Evolutionary conservation across 305 asterid genomes (phyloP).

Genomic region (Fraxinus ornus): DNA sequence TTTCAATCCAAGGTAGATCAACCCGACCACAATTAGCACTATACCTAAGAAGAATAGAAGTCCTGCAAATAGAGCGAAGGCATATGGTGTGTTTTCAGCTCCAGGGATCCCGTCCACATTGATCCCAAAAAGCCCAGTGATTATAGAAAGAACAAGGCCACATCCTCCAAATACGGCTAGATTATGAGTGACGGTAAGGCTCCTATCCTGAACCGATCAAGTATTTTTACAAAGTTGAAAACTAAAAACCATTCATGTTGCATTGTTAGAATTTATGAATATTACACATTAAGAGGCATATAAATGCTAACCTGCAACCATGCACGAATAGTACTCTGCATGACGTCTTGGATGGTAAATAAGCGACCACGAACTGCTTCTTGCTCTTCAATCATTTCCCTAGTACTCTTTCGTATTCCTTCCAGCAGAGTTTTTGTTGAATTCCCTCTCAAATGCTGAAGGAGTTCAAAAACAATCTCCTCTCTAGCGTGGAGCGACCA

Average conservation of each 20-base stretch:
- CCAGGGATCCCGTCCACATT: conserved; percentile 97
- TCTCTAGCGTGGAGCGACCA: conserved; percentile 99
- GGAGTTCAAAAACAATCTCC: conserved; percentile 92
- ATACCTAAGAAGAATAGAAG: conserved; percentile 59
- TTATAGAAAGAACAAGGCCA: conserved; percentile 78
- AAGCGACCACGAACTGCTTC: conserved; percentile 97
- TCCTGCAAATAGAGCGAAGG: conserved; percentile 70
- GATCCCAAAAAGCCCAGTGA: conserved; percentile 85
- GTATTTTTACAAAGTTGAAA: neutral
- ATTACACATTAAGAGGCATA: neutral
- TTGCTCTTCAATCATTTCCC: conserved; percentile 97
- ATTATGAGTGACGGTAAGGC: conserved; percentile 86
- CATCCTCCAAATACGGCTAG: conserved; percentile 90
- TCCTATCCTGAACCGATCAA: conserved; percentile 59
- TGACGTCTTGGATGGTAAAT: conserved; percentile 97
- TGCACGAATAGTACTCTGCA: conserved; percentile 97
- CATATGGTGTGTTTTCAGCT: conserved; percentile 67
- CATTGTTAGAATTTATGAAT: neutral
- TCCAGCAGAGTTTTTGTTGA: conserved; percentile 57
- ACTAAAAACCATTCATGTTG: neutral
- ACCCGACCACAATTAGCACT: conserved; percentile 63
- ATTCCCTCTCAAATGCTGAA: conserved; percentile 84
- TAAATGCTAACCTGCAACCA: conserved; percentile 80
- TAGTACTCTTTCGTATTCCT: conserved; percentile 75
- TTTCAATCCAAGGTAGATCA: conserved; percentile 74